Base-by-base conservation (phyloP, 2,329 filamentous ascomycete species). In the Tympanopsis confertula region DNA sequence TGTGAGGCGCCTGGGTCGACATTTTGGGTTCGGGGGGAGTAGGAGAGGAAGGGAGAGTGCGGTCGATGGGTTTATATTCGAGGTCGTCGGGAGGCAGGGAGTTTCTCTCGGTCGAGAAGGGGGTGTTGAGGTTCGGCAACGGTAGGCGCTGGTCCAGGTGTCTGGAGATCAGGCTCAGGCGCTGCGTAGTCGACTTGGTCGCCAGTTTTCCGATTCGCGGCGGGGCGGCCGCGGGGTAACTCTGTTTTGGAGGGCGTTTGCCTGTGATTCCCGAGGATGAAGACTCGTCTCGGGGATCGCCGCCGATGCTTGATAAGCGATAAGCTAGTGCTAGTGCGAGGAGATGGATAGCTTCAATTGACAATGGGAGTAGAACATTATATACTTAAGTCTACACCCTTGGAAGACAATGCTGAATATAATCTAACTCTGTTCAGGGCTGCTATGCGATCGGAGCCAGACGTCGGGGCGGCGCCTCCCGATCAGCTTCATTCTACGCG, bases 111-210 rank as follows among this genome's bases (percentile, higher is more conserved):
- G 69, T 71, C 47, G 71, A 74, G 56, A 73, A 79, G 39, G 74
- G 74, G 18, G 75, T 78, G 57, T 78, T 78, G 40, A 78, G 57
- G 42, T 73, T 68, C 44, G 74, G 64, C 51, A 69, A 59, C 41
- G 71, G 62, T 26, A 61, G 52, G 47, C 64, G 65, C 47, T 67
- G 59, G 50, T 71, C 66, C 45, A 80, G 62, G 51, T 80, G 75
- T 56, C 71, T 68, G 46, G 71, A 69, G 54, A 80, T 70, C 55
- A 78, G 68, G 55, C 65, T 67, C 45, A 77, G 58, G 40, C 72
- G 68, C 52, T 67, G 61, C 50, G 53, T 61, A 46, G 61, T 61
- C 51, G 55, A 62, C 53, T 62, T 62, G 50, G 56, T 50, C 54
- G 66, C 65, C 62, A 67, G 61, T 43, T 52, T 63, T 59, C 56